Evolutionary conservation across 768 basidiomycete species (phyloP), one percentile per base, ranked within the genome.

Genomic region (Trametes punicea): DNA sequence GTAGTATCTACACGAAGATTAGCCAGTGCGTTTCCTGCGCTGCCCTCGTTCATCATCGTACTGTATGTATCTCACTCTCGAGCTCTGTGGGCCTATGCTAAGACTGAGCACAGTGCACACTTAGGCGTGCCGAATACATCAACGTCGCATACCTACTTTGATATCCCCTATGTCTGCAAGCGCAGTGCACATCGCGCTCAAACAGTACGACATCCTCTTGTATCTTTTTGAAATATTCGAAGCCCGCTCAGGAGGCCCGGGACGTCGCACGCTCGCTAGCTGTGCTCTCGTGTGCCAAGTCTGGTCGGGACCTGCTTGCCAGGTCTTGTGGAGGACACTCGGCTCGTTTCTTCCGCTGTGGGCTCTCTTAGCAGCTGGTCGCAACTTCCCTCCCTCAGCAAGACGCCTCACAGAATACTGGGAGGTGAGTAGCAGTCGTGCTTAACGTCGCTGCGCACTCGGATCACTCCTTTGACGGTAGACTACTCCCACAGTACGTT

Each of bases 261-360:
- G 34, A 3, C 52, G 52, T n/a, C 15, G 27, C 5, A 46, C 52
- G 1, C 52, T 59, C 1, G 57, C 57, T 2, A 27, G 47, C 16
- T 59, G 57, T 15, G 41, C 57, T 2, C 51, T 48, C 3, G 57
- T 59, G 5, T 59, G 51, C 29, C 46, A 11, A 1, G 34, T 34
- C 0, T 59, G 57, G 57, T 20, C 34, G 18, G 52, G 48, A 2
- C 57, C 57, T 13, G 57, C 52, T 1, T 54, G 51, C 1, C 34
- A 33, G 3, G 46, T 53, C 8, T 36, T 59, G 13, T 59, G 57
- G 57, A 41, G 57, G 21, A 26, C 9, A 9, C 46, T 59, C 4
- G 30, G 42, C 21, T 47, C 46, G 2, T 29, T 59, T 20, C 46
- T 45, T 39, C 57, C 57, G 3, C 36, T 59, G 1, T 59, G 57